A percentile compares a stretch with the other conserved stretches of the same genome.
These are phyloP conservation scores for Aspergillus luchuensis DNA, from an alignment of 2,329 filamentous ascomycete species.

Conservation along the genomic window DNA sequence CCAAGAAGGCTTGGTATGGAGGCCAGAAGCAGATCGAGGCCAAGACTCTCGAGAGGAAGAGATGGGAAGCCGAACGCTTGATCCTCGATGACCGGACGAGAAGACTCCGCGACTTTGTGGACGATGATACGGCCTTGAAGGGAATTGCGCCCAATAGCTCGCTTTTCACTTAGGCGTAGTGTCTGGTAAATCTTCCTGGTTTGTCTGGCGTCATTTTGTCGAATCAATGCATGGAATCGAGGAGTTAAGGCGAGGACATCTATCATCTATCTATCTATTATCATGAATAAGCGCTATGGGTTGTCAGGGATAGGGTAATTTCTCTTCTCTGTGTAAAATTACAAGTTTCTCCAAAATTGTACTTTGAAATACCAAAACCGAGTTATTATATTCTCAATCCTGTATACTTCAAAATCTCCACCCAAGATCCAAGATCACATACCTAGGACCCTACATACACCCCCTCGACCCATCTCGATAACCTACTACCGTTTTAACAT, in stretches of 20 bases:
- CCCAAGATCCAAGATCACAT: too few species aligned
- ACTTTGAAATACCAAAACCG: not conserved
- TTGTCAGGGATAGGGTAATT: not conserved
- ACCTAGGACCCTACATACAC: too few species aligned
- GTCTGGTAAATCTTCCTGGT: too few species aligned
- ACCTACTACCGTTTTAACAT: too few species aligned
- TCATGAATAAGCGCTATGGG: not conserved
- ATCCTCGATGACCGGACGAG: constrained; percentile 41
- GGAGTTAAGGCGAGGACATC: not conserved
- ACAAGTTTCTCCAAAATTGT: not conserved
- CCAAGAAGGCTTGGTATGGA: constrained; percentile 37
- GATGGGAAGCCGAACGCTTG: constrained; percentile 45
- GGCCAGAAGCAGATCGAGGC: constrained; percentile 30
- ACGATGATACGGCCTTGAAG: constrained; percentile 33
- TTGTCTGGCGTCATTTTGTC: not conserved
- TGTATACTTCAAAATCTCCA: too few species aligned
- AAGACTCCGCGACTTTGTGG: constrained; percentile 33
- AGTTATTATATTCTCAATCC: too few species aligned
- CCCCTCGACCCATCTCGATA: too few species aligned
- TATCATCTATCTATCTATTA: too few species aligned
- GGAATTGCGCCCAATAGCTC: constrained; percentile 33
- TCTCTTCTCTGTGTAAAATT: not conserved
- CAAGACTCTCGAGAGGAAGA: constrained; percentile 34
- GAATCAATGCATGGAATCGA: not conserved
- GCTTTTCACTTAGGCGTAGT: constrained; percentile 22